Percentiles rank a stretch among this genome's conserved stretches.
phyloP scores from a whole-genome alignment of 495 filamentous ascomycete genomes.

The Chlorociboria aeruginascens region DNA sequence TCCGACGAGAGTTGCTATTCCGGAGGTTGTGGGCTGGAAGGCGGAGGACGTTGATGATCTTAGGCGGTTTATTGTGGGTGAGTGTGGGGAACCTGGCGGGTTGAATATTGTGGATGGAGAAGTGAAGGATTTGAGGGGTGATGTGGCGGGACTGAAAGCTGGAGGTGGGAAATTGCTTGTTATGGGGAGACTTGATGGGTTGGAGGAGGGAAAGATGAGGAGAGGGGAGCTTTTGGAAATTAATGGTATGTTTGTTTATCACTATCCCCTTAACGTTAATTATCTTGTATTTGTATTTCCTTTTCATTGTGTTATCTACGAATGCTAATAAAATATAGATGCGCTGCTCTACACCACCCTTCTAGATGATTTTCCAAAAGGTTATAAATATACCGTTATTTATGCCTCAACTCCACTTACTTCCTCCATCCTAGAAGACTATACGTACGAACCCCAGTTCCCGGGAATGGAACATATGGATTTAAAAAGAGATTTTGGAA shows the following conservation, averaged over 20 bases:
- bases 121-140: constrained; percentile 19
- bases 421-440: constrained; percentile 17
- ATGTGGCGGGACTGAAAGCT: constrained; percentile 25
- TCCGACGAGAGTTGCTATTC: constrained; percentile 21
- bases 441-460: constrained; percentile 36
- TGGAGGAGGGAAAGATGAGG: not conserved
- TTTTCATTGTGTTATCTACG: not conserved
- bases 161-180: not conserved
- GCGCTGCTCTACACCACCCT: constrained; percentile 1
- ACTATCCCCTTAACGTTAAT: not conserved
- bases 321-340: constrained; percentile 1
- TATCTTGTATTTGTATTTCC: not conserved
- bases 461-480: constrained; percentile 31
- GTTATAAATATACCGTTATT: constrained; percentile 33
- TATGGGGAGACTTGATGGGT: not conserved
- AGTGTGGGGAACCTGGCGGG: not conserved
- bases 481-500: constrained; percentile 30
- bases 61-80: constrained; percentile 16
- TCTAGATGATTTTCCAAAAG: constrained; percentile 1
- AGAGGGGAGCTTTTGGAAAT: not conserved
- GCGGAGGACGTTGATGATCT: constrained; percentile 23
- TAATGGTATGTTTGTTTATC: not conserved
- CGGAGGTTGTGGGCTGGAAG: constrained; percentile 52
- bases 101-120: constrained; percentile 1
- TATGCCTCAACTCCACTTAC: constrained; percentile 18